Evolutionary conservation across 441 rosid species (phyloP).

Genomic region (Capsella rubella): DNA sequence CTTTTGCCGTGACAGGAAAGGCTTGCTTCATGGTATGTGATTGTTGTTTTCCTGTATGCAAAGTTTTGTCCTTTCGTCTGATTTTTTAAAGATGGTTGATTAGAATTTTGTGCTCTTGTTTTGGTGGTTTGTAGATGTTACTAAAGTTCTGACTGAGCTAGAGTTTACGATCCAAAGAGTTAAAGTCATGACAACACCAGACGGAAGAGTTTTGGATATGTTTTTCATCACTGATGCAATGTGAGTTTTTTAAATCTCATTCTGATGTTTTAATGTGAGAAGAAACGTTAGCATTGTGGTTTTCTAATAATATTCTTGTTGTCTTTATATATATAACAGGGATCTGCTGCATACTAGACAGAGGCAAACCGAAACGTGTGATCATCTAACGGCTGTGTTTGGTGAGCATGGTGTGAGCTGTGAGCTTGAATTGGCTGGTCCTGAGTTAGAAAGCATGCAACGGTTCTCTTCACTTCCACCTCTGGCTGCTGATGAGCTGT

Average conservation of each 20-base stretch:
- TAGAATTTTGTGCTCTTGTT: background rate
- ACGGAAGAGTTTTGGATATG: conserved; percentile 64
- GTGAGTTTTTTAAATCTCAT: conserved; percentile 38
- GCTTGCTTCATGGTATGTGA: conserved; percentile 55
- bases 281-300: background rate
- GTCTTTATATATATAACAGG: conserved; percentile 42
- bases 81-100: background rate
- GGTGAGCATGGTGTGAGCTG: conserved; percentile 59
- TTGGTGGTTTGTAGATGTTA: conserved; percentile 62
- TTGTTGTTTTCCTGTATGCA: no score
- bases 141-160: conserved; percentile 73
- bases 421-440: conserved; percentile 62
- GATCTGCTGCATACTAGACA: conserved; percentile 59
- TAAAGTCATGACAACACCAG: conserved; percentile 91
- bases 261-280: background rate
- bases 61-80: background rate
- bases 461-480: conserved; percentile 56
- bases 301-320: background rate
- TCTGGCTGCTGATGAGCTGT: conserved; percentile 53
- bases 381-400: conserved; percentile 48
- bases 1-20: conserved; percentile 54
- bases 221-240: conserved; percentile 58
- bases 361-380: conserved; percentile 56
- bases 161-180: conserved; percentile 88
- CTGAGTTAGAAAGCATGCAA: conserved; percentile 55